Conservation (phyloP, 2,329 filamentous ascomycete genomes). For the Dothideomycetes sp. region DNA sequence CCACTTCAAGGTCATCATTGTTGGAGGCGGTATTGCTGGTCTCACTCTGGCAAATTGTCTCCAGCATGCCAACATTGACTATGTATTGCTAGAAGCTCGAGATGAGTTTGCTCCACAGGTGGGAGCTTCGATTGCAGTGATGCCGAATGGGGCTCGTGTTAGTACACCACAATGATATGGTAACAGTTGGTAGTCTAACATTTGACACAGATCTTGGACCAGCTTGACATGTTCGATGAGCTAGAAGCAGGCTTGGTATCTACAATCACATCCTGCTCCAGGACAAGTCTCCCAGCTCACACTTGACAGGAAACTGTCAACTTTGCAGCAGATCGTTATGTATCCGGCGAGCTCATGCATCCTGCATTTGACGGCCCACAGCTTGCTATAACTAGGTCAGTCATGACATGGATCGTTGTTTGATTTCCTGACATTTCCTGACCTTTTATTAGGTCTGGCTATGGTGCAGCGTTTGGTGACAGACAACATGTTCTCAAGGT, state of each 20-base stretch:
- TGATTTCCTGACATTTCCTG: background rate
- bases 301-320: no score
- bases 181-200: background rate
- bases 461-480: conserved; percentile 16
- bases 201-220: conserved; percentile 30
- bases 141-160: conserved; percentile 29
- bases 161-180: background rate
- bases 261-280: no score
- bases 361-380: background rate
- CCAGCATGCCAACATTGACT: conserved; percentile 32
- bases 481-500: conserved; percentile 17
- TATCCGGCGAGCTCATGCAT: background rate
- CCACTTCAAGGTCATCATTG: conserved; percentile 32
- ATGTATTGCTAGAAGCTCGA: conserved; percentile 36
- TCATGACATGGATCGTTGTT: background rate
- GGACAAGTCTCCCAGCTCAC: no score
- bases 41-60: conserved; percentile 36
- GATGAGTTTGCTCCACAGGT: conserved; percentile 31
- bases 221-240: conserved; percentile 32
- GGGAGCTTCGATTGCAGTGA: conserved; percentile 38
- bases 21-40: conserved; percentile 39
- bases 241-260: conserved; percentile 13
- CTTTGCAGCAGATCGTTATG: background rate
- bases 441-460: conserved; percentile 7
- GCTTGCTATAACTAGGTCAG: conserved; percentile 4